Base-by-base conservation (phyloP, 2,329 filamentous ascomycete genomes). In the Pseudogymnoascus sp. region DNA sequence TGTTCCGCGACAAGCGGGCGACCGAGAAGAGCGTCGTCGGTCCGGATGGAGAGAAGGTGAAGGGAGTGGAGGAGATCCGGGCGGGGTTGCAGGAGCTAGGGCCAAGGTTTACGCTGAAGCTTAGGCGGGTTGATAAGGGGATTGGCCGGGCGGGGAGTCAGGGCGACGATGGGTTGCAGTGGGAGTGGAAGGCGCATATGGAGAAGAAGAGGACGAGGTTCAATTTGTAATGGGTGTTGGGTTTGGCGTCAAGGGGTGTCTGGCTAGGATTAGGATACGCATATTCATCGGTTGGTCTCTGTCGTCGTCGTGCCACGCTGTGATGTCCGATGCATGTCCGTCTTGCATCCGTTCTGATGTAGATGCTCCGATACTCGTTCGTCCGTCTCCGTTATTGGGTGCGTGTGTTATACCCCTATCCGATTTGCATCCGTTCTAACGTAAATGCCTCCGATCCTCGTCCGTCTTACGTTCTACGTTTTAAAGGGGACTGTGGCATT, bases 131-230 rank as follows among this genome's bases (percentile, higher is more conserved):
- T 46, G 93, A 98, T 74, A 93, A 92, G 77, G 93, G 93, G 0
- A 89, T 99, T 68, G 85, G 85, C 12, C 77, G 83, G 62, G 85
- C 86, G 6, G 86, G 86, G 16, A 87, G 85, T 69, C 82, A 86
- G 65, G 84, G 72, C 12, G 69, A 72, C 33, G 72, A 75, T 69
- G 71, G 71, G 2, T 67, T 74, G 14, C 73, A 96, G 73, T 98
- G 95, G 93, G 86, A 97, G 74, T 99, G 95, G 95, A 96, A 96
- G 78, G 89, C 90, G 10, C 87, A 87, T 73, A 96, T 95, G 88
- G 95, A 99, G 79, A 97, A 97, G 81, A 82, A 90, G 72, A 83
- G 95, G 71, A 98, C 93, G 69, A 88, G 91, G 74, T 99, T 98
- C 79, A 95, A 96, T 77, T 80, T 99, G 73, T 98, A 82, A 85